Conservation (phyloP, 2,329 filamentous ascomycete species). For the Sclerotinia borealis region DNA sequence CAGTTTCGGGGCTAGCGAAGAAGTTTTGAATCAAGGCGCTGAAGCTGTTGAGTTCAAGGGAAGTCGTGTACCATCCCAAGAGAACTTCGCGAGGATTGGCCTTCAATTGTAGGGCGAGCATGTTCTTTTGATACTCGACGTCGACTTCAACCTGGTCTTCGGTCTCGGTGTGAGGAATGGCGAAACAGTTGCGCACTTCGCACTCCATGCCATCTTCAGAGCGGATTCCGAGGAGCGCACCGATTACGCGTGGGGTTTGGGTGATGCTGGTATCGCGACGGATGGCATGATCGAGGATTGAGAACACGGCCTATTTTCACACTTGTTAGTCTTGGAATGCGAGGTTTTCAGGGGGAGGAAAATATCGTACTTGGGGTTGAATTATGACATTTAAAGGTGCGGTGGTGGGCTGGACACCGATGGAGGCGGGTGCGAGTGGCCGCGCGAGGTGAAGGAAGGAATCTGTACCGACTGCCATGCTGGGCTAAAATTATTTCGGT, state of each 20-base stretch:
- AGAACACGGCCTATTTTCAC: slow-evolving; percentile 55
- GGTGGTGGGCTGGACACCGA: slow-evolving; percentile 77
- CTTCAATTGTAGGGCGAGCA: slow-evolving; percentile 91
- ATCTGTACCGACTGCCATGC: slow-evolving; percentile 70
- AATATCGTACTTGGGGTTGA: slow-evolving; percentile 75
- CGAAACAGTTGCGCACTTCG: slow-evolving; percentile 93
- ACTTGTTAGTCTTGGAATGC: background rate
- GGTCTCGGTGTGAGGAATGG: slow-evolving; percentile 96
- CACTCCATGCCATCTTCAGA: slow-evolving; percentile 96
- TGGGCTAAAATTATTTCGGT: slow-evolving; percentile 40
- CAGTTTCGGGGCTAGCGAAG: slow-evolving; percentile 93
- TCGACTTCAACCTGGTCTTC: slow-evolving; percentile 98
- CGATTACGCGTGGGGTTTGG: slow-evolving; percentile 93
- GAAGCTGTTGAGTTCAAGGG: slow-evolving; percentile 95
- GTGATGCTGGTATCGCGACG: slow-evolving; percentile 59
- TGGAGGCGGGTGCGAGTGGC: slow-evolving; percentile 75
- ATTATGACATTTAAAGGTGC: slow-evolving; percentile 90
- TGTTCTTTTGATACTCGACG: slow-evolving; percentile 99
- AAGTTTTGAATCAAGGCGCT: slow-evolving; percentile 99
- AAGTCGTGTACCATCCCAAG: slow-evolving; percentile 97
- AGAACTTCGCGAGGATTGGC: slow-evolving; percentile 90
- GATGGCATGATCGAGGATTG: slow-evolving; percentile 87
- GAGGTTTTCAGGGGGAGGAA: background rate
- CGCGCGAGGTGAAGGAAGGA: slow-evolving; percentile 92
- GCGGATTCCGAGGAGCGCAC: slow-evolving; percentile 85